Base-by-base conservation (phyloP, 495 filamentous ascomycete genomes). In the Rusavskia elegans region DNA sequence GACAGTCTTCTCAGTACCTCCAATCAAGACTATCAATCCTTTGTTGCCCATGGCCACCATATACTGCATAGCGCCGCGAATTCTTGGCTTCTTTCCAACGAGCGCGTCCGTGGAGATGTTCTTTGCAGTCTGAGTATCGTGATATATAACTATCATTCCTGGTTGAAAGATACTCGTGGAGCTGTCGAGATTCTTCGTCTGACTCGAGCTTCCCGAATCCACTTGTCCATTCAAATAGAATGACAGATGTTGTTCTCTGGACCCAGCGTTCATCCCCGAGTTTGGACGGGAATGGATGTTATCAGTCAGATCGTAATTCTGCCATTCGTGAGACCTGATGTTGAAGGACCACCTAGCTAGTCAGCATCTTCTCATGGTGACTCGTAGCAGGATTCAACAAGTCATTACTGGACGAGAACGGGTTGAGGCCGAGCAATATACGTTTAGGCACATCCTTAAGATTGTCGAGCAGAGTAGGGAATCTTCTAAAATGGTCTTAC, bases 151-250 rank as follows among this genome's bases (percentile, higher is more conserved):
- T 2, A 71, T 38, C 61, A 72, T 64, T 0, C 70, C 70, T 36
- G 60, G 55, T 23, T 68, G 42, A 37, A 61, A 65, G 14, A 57
- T 21, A 13, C 54, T 57, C 6, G 17, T 36, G 11, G 55, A 51
- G 19, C 40, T 6, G 14, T 42, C 59, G 5, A 64, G 49, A 20
- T 21, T 38, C 21, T 50, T 27, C 0, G 63, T 65, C 9, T 55
- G 32, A 13, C 42, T 14, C 2, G 54, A 54, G 13, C 59, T 65
- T 6, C 67, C 67, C 25, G 56, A 56, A 51, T 73, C 64, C 37
- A 71, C 54, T 48, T 61, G 54, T 1, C 69, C 70, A 53, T 70
- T 70, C 39, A 74, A 57, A 42, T 63, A 73, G 53, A 73, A 71
- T 11, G 51, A 65, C 1, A 71, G 56, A 5, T 64, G 61, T 21